Evolutionary conservation across 495 filamentous ascomycete species (phyloP).

Genomic region (Penicillium tannophilum): DNA sequence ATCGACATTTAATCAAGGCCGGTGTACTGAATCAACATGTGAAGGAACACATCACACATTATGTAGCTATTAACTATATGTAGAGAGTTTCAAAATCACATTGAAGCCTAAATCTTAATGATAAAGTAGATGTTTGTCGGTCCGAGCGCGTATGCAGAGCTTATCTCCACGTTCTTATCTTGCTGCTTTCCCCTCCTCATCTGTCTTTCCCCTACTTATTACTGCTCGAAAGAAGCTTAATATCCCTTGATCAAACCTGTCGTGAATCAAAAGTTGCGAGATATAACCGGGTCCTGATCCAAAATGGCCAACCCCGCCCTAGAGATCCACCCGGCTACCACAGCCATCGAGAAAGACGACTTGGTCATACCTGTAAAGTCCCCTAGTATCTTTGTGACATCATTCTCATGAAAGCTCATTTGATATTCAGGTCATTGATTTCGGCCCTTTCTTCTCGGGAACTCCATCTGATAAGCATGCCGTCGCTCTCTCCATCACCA

Average conservation of each 20-base stretch:
- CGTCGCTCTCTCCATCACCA: conserved; percentile 70
- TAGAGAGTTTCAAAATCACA: no score
- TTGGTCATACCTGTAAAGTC: conserved; percentile 67
- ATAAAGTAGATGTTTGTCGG: neutral
- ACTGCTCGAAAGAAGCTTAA: no score
- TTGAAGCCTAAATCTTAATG: neutral
- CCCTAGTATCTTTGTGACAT: neutral
- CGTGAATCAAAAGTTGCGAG: neutral
- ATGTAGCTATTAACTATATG: no score
- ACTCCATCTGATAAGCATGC: conserved; percentile 60
- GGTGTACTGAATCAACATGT: no score
- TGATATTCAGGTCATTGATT: conserved; percentile 76
- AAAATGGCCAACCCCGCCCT: conserved; percentile 17
- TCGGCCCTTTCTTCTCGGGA: conserved; percentile 71
- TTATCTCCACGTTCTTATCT: conserved; percentile 7
- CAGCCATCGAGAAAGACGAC: conserved; percentile 65
- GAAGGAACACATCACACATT: no score
- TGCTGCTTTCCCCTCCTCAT: neutral
- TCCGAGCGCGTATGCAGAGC: conserved; percentile 2
- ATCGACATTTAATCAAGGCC: no score
- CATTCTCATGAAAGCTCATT: conserved; percentile 2
- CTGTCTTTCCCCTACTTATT: neutral
- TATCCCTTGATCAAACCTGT: neutral
- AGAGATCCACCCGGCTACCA: conserved; percentile 30
- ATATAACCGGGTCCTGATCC: neutral